Percentiles rank a stretch among this genome's conserved stretches.
These are phyloP conservation scores for Carex kokanica DNA, from an alignment of 176 grass and related monocot species.

Conservation along the genomic window DNA sequence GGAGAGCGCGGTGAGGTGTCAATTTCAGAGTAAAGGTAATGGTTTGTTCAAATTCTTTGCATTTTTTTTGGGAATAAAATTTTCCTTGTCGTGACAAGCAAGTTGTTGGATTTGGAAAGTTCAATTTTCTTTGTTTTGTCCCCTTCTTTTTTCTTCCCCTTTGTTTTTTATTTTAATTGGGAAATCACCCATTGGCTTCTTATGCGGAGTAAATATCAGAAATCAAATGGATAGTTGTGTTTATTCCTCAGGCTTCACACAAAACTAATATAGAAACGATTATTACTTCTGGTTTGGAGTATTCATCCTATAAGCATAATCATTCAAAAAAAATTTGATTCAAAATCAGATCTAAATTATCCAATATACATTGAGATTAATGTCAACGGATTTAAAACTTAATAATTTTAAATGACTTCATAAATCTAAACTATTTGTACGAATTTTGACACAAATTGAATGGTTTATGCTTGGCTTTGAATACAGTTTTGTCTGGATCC, in stretches of 20 bases:
- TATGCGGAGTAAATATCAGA: not conserved
- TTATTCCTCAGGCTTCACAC: not conserved
- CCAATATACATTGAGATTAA: too few relatives aligned
- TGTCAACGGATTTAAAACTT: too few relatives aligned
- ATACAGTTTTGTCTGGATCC: too few relatives aligned
- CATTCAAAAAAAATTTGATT: not conserved
- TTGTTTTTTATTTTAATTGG: not conserved
- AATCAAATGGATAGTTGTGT: not conserved
- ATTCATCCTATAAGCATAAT: not conserved
- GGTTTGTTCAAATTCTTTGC: not conserved
- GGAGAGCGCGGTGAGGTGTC: slow-evolving; percentile 17
- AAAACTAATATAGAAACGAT: not conserved
- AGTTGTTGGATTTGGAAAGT: slow-evolving; percentile 3
- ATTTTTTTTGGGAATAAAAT: not conserved
- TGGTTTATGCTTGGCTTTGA: too few relatives aligned
- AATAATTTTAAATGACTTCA: too few relatives aligned
- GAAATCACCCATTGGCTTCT: not conserved
- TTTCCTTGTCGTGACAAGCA: not conserved
- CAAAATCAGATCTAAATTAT: too few relatives aligned
- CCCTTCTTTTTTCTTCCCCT: not conserved
- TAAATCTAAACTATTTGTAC: too few relatives aligned
- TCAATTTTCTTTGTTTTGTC: not conserved
- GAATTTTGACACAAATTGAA: too few relatives aligned
- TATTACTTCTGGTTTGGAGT: not conserved
- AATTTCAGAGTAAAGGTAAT: slow-evolving; percentile 26